A percentile compares a stretch with the other conserved stretches of the same genome.
Conservation (phyloP, 179 eudicot species). For the Camellia oleifera region DNA sequence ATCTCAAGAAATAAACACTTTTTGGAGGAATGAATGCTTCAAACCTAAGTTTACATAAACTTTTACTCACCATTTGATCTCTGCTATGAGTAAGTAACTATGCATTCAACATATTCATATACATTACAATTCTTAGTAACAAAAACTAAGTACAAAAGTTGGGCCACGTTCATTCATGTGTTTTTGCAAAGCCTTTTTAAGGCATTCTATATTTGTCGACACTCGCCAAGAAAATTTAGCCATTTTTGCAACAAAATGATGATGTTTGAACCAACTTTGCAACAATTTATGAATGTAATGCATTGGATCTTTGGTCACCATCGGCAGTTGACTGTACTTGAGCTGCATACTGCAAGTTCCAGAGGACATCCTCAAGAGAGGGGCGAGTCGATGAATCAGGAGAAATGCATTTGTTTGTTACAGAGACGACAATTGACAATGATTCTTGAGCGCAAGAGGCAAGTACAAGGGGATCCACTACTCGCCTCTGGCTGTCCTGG, state of each 20-base stretch:
- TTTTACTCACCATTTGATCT: too few relatives aligned
- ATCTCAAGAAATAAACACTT: too few relatives aligned
- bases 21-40: too few relatives aligned
- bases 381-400: conserved; percentile 58
- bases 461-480: conserved; percentile 53
- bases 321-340: conserved; percentile 57
- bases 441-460: conserved; percentile 59
- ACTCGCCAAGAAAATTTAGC: background rate
- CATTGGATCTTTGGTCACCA: conserved; percentile 40
- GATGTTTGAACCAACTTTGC: background rate
- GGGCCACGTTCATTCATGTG: background rate
- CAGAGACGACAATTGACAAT: conserved; percentile 42
- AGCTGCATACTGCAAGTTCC: conserved; percentile 82
- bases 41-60: too few relatives aligned
- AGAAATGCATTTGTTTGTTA: conserved; percentile 57
- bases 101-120: too few relatives aligned
- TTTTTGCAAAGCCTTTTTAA: conserved; percentile 8
- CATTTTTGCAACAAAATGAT: background rate
- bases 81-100: too few relatives aligned
- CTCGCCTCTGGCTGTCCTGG: conserved; percentile 41
- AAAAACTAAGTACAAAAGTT: background rate
- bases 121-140: too few relatives aligned
- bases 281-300: conserved; percentile 14
- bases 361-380: conserved; percentile 70
- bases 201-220: background rate